Percentiles rank a stretch among this genome's conserved stretches.
phyloP scores from a whole-genome alignment of 140 eudicot species.

The Cichorium intybus region DNA sequence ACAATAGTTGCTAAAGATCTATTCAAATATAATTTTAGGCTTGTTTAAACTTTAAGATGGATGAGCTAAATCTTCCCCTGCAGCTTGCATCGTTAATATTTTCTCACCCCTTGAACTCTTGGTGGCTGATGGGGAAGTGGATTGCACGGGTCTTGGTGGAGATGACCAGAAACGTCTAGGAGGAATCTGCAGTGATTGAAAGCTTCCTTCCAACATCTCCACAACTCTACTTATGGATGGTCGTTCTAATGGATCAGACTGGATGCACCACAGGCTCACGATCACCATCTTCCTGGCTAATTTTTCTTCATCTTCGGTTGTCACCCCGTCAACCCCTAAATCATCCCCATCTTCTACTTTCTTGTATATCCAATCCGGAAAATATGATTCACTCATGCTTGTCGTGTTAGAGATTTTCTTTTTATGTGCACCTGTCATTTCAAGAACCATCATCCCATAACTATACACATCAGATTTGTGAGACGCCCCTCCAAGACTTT shows the following conservation, averaged over 20 bases:
- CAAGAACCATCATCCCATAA: not conserved
- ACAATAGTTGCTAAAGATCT: too few species aligned
- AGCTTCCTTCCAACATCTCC: conserved; percentile 32
- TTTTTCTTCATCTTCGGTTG: conserved; percentile 5
- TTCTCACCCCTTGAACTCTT: not conserved
- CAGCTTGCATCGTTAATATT: not conserved
- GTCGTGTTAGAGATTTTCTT: not conserved
- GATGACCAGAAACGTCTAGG: conserved; percentile 26
- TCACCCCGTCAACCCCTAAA: not conserved
- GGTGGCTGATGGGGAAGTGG: not conserved
- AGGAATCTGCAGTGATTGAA: conserved; percentile 18
- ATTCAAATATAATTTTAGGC: too few species aligned
- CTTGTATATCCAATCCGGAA: conserved; percentile 22
- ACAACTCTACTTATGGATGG: conserved; percentile 30
- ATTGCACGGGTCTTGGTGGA: not conserved
- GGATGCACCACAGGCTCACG: not conserved
- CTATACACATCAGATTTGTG: not conserved
- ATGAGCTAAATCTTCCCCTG: not conserved
- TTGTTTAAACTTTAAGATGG: too few species aligned
- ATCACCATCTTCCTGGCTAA: not conserved
- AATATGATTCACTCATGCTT: conserved; percentile 15
- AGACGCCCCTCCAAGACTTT: not conserved
- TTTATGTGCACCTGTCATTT: conserved; percentile 1
- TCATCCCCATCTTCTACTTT: conserved; percentile 5
- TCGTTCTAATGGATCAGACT: conserved; percentile 22